Conservation (phyloP, 176 grass and related monocot species). For the Phoenix roebelenii region DNA sequence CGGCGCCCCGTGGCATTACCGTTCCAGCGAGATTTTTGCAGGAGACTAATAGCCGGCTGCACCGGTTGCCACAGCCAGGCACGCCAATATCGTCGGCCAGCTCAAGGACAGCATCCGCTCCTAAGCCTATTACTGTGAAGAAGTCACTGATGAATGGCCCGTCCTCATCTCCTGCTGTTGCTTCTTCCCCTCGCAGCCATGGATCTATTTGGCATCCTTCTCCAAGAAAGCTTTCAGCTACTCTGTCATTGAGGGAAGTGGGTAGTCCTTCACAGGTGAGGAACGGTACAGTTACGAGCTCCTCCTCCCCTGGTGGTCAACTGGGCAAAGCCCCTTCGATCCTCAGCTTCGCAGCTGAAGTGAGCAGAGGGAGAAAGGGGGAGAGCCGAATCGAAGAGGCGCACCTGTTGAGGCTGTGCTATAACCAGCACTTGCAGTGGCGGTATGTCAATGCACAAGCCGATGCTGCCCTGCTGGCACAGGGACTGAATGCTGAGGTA, state of each 20-base stretch:
- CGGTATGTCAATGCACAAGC: slow-evolving; percentile 63
- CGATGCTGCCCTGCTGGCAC: slow-evolving; percentile 37
- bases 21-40: slow-evolving; percentile 57
- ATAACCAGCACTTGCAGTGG: slow-evolving; percentile 77
- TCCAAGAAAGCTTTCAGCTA: slow-evolving; percentile 34
- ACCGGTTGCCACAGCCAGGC: slow-evolving; percentile 34
- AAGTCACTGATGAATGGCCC: slow-evolving; percentile 42
- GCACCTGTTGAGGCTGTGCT: slow-evolving; percentile 57
- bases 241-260: slow-evolving; percentile 33
- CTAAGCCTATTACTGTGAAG: slow-evolving; percentile 21
- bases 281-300: slow-evolving; percentile 11
- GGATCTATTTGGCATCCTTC: slow-evolving; percentile 40
- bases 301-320: slow-evolving; percentile 29
- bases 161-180: slow-evolving; percentile 18
- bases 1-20: slow-evolving; percentile 30
- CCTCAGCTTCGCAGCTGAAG: slow-evolving; percentile 35
- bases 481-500: slow-evolving; percentile 66
- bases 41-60: slow-evolving; percentile 31
- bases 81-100: slow-evolving; percentile 27
- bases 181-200: slow-evolving; percentile 23
- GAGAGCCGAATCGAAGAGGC: slow-evolving; percentile 62
- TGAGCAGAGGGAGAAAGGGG: slow-evolving; percentile 56
- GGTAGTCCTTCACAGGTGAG: slow-evolving; percentile 48
- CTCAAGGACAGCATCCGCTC: slow-evolving; percentile 9
- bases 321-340: slow-evolving; percentile 40